phyloP scores from a whole-genome alignment of 1,284 basidiomycete species.

The Ustilago nuda region DNA sequence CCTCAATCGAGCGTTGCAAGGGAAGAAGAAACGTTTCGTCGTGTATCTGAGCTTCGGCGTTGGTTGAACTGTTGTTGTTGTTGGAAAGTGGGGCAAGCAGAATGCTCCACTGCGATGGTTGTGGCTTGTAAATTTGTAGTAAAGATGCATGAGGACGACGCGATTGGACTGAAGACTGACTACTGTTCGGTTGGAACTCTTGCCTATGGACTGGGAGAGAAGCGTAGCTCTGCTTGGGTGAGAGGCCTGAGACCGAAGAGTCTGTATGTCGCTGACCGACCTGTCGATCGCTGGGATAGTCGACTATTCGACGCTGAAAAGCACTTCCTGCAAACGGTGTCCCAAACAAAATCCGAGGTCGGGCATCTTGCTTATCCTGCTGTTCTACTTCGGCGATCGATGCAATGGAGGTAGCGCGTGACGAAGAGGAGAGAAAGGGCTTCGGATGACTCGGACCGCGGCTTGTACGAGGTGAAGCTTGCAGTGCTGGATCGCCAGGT shows the following conservation, averaged over 20 bases:
- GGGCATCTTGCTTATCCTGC: background rate
- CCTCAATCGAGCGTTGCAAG: constrained; percentile 7
- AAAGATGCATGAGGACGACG: constrained; percentile 6
- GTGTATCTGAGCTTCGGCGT: background rate
- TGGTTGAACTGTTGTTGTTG: background rate
- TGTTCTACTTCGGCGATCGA: constrained; percentile 16
- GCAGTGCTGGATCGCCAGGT: background rate
- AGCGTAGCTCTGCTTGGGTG: background rate
- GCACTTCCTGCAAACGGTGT: constrained; percentile 22
- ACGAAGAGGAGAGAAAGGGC: constrained; percentile 29
- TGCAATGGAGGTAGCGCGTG: constrained; percentile 20
- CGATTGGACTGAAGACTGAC: background rate
- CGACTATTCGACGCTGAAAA: background rate
- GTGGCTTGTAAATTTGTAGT: too few relatives aligned
- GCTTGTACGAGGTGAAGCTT: constrained; percentile 30
- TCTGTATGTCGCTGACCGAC: background rate
- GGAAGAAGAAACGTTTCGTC: constrained; percentile 15
- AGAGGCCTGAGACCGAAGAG: background rate
- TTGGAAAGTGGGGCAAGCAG: constrained; percentile 14
- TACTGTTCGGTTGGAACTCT: background rate
- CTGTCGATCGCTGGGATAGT: background rate
- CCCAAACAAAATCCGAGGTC: constrained; percentile 10
- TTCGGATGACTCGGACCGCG: constrained; percentile 18
- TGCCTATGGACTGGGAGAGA: background rate
- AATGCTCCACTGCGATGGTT: constrained; percentile 19